Conservation (phyloP, 495 filamentous ascomycete genomes). For the Aspergillus heteromorphus region DNA sequence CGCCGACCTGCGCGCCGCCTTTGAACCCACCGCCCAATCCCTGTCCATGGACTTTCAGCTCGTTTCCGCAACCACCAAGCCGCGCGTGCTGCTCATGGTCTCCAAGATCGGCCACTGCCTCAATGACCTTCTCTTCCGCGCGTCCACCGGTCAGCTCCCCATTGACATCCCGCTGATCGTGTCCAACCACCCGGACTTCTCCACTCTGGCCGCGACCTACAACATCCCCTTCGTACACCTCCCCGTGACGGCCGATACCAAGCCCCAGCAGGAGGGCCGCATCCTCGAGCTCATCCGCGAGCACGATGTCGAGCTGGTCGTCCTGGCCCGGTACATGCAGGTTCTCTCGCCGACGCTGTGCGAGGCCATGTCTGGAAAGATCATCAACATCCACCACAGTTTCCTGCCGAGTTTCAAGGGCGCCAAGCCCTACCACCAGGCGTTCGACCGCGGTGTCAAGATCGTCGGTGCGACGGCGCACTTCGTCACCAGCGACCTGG, state of each 20-base stretch:
- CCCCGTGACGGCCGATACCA: slow-evolving; percentile 64
- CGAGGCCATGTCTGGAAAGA: slow-evolving; percentile 63
- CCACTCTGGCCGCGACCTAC: slow-evolving; percentile 59
- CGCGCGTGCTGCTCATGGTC: slow-evolving; percentile 71
- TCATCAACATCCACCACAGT: slow-evolving; percentile 80
- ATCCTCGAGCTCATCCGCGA: slow-evolving; percentile 59
- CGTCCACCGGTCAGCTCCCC: slow-evolving; percentile 51
- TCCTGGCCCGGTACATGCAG: slow-evolving; percentile 79
- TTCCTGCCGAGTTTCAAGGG: slow-evolving; percentile 78
- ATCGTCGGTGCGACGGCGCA: slow-evolving; percentile 74
- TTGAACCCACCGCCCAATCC: slow-evolving; percentile 49
- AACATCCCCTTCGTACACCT: slow-evolving; percentile 69
- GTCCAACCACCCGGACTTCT: slow-evolving; percentile 71
- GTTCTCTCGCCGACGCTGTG: slow-evolving; percentile 68
- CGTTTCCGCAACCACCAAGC: slow-evolving; percentile 54
- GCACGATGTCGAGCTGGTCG: slow-evolving; percentile 64
- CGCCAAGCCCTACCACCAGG: slow-evolving; percentile 77
- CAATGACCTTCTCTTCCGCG: slow-evolving; percentile 73
- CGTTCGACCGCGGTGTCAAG: slow-evolving; percentile 71
- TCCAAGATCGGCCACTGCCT: slow-evolving; percentile 77
- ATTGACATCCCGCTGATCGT: slow-evolving; percentile 64
- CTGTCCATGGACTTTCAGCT: slow-evolving; percentile 61
- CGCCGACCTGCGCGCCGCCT: slow-evolving; percentile 36
- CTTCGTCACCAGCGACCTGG: slow-evolving; percentile 69
- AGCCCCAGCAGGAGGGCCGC: slow-evolving; percentile 58